A percentile compares a stretch with the other conserved stretches of the same genome.
These are phyloP conservation scores for Casaregolazyma suthepensis DNA, from an alignment of 1,139 yeast species.

Conservation along the genomic window DNA sequence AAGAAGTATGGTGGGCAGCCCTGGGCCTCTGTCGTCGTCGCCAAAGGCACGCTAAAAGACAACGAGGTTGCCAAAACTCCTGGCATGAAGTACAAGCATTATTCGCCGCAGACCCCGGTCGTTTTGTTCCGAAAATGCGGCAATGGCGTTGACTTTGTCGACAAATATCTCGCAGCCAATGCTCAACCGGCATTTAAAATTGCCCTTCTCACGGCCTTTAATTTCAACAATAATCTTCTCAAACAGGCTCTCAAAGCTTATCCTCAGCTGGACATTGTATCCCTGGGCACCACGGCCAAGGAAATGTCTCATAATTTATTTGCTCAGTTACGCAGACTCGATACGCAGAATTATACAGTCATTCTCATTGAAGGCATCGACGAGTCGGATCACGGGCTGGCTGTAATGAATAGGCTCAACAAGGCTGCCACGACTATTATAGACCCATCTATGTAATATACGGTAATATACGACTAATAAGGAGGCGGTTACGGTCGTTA, in stretches of 20 bases:
- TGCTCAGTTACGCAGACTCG: constrained; percentile 64
- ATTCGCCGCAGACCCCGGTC: constrained; percentile 85
- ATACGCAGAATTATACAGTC: constrained; percentile 48
- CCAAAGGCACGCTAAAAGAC: constrained; percentile 56
- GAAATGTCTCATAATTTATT: constrained; percentile 74
- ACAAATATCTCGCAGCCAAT: constrained; percentile 14
- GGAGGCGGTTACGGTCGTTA: too few species aligned
- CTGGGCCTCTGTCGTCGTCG: constrained; percentile 62
- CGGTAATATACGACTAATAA: background rate
- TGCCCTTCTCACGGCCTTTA: constrained; percentile 43
- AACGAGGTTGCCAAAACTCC: constrained; percentile 83
- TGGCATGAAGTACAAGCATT: constrained; percentile 96
- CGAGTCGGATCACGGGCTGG: constrained; percentile 74
- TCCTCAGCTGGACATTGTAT: constrained; percentile 35
- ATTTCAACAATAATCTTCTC: constrained; percentile 13
- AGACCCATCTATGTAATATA: constrained; percentile 1
- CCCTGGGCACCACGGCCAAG: constrained; percentile 52
- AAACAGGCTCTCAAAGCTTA: constrained; percentile 9
- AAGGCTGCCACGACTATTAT: constrained; percentile 67
- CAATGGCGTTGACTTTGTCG: constrained; percentile 38
- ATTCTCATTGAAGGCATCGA: constrained; percentile 72
- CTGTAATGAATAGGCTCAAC: constrained; percentile 83
- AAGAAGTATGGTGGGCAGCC: constrained; percentile 51
- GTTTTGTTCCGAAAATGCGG: constrained; percentile 54
- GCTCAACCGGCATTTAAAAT: constrained; percentile 28